Base-by-base conservation (phyloP, 257 asterid species). In the Parsonsia alboflavescens region DNA sequence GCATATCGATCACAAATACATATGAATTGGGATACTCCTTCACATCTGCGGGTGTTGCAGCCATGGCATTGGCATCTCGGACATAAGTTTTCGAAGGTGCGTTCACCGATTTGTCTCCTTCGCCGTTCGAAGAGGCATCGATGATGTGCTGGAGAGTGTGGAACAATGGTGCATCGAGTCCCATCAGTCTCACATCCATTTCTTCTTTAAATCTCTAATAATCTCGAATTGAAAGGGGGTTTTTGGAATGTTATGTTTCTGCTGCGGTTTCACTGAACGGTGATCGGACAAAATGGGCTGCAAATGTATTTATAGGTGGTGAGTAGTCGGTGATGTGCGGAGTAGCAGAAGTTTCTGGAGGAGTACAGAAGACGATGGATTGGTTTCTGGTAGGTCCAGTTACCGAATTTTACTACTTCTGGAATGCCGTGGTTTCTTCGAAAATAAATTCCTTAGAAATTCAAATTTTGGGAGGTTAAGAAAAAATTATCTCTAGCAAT, bases 41-140 rank as follows among this genome's bases (percentile, higher is more conserved):
- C 53, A 80, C 72, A 39, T 80, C 83, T 0, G 83, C 83, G 0
- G 77, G 80, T 0, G 83, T 80, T 0, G 83, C 66, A 1, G 75
- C 83, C 77, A 75, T 75, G 2, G 80, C 83, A 67, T 71, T 75
- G 22, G 83, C 77, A 21, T 80, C 80, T 16, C 77, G 71, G 0
- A 79, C 79, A 49, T 71, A 79, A 26, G 76, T 65, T 53, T 65
- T 79, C 10, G 80, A 41, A 2, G 80, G 80, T 1, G 48, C 80
- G 36, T 70, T 64, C 11, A 1, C 19, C 0, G 77, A 63, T 46
- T 75, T 75, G 58, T 75, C 79, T 2, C 75, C 45, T 8, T 79
- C 80, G 7, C 70, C 82, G 0, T 33, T 26, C 0, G 73, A 65
- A 0, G 46, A 1, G 39, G 39, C 73, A 6, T 74, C 83, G 5